Conservation (phyloP, 169 alveolate species). For the Plasmodium knowlesi region DNA sequence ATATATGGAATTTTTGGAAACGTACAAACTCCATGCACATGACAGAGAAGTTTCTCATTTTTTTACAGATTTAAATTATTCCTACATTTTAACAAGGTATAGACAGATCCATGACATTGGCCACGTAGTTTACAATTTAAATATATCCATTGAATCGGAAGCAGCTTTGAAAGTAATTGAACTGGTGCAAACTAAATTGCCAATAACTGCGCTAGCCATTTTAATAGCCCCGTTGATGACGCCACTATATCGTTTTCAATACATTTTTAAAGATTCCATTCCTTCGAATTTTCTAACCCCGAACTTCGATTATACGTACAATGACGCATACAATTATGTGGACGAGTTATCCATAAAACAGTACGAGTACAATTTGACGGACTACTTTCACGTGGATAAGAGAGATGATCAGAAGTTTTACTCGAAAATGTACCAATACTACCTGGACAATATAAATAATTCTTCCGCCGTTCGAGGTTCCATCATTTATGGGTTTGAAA, state of each 20-base stretch:
- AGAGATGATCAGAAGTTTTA: slow-evolving; percentile 3
- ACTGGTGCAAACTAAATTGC: slow-evolving; percentile 74
- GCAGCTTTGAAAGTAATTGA: slow-evolving; percentile 75
- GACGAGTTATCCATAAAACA: slow-evolving; percentile 69
- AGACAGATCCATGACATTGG: slow-evolving; percentile 77
- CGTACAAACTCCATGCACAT: slow-evolving; percentile 75
- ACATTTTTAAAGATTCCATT: slow-evolving; percentile 33
- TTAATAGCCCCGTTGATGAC: slow-evolving; percentile 74
- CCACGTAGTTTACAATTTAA: slow-evolving; percentile 73
- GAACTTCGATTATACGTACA: slow-evolving; percentile 59
- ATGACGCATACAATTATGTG: slow-evolving; percentile 24
- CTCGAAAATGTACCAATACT: slow-evolving; percentile 33
- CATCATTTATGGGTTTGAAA: slow-evolving; percentile 64
- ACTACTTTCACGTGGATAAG: slow-evolving; percentile 72
- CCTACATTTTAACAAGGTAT: slow-evolving; percentile 74
- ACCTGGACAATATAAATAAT: slow-evolving; percentile 59
- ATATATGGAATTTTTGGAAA: slow-evolving; percentile 76
- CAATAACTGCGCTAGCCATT: slow-evolving; percentile 66
- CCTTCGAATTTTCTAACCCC: slow-evolving; percentile 55
- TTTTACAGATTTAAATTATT: slow-evolving; percentile 49
- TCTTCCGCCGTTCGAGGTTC: slow-evolving; percentile 58
- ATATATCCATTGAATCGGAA: slow-evolving; percentile 72
- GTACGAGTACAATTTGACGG: slow-evolving; percentile 66
- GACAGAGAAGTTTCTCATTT: slow-evolving; percentile 76
- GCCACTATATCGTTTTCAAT: slow-evolving; percentile 65